Base-by-base conservation (phyloP, 1,139 yeast genomes). In the Saccharomyces hybrid region DNA sequence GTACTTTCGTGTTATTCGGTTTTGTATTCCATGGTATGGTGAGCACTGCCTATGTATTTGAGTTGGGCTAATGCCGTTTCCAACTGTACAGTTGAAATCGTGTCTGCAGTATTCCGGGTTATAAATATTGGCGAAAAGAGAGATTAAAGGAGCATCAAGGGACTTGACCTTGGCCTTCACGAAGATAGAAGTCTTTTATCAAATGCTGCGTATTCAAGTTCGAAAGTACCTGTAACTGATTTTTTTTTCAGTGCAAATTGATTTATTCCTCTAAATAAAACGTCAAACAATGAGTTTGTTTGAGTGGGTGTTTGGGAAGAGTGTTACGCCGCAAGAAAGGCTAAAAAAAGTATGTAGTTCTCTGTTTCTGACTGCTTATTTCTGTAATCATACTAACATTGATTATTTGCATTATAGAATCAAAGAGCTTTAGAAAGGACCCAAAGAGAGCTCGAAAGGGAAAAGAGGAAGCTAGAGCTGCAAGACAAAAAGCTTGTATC, bases 271-370 rank as follows among this genome's bases (percentile, higher is more conserved):
- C 1, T 5, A 16, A 3, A 25, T 4, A 23, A 11, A 46, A 14
- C 48, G 23, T 23, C 13, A 23, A 46, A 47, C 41, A 44, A 80
- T 80, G 83, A 84, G 80, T 64, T 73, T 90, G 63, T 80, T 91
- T 63, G 96, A 90, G 68, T 93, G 98, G 98, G 90, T 89, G 27
- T 93, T 93, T 73, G 99, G 99, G 14, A 88, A 90, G 77, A 81
- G 86, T 69, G 75, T 88, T 62, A 90, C 99, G 50, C 98, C 99
- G 6, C 97, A 90, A 68, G 99, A 93, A 73, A 79, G 91, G 69
- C 81, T 93, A 67, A 84, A 97, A 62, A 90, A 87, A 64, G 78
- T 75, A 63, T 52, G 76, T 63, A 9, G 16, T 20, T n/a, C 14
- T 16, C 5, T 38, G 30, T 13, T 7, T 23, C n/a, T 16, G n/a